Evolutionary conservation across 768 basidiomycete species (phyloP), one percentile per base, ranked within the genome.

Genomic region (Auricularia cornea): DNA sequence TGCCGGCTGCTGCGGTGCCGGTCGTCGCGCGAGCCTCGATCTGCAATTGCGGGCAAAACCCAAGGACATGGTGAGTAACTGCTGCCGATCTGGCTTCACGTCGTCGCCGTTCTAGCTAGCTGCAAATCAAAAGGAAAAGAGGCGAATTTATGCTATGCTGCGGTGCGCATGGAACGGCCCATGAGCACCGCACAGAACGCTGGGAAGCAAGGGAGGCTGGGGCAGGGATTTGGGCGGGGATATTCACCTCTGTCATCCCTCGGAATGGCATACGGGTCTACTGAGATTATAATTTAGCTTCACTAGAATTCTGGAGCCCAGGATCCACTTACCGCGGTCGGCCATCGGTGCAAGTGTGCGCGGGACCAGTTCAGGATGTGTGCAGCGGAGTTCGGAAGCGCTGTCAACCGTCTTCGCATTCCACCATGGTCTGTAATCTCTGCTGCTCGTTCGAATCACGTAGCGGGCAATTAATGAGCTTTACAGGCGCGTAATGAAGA

Each of bases 401-500:
- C 20, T 20, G 20, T 18, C 10, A 6, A 3, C 10, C 54, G 11
- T 57, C 26, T 52, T 26, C 23, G 28, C 54, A 29, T 16, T 57
- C 54, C 26, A 57, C 54, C 23, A 57, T 57, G 54, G 54, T 57
- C 8, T 20, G 54, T 20, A 48, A 20, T 18, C 6, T 10, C 20
- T 3, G 23, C 20, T 6, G 10, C 6, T 5, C 44, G 5, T 18
- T 23, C 44, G n/a, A n/a, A n/a, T n/a, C n/a, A n/a, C n/a, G n/a
- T 48, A 23, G 20, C 44, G 44, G 12, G 6, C 0, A 30, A 57
- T 16, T n/a, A n/a, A n/a, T n/a, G n/a, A n/a, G n/a, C n/a, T n/a
- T 0, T 1, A 1, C 54, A 93, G 94, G 94, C 95, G 66, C 89
- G 95, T 75, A 98, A 98, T 88, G 91, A 94, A 74, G 96, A 98